Conservation (phyloP, 495 filamentous ascomycete species). For the Antarctomyces pellizariae region DNA sequence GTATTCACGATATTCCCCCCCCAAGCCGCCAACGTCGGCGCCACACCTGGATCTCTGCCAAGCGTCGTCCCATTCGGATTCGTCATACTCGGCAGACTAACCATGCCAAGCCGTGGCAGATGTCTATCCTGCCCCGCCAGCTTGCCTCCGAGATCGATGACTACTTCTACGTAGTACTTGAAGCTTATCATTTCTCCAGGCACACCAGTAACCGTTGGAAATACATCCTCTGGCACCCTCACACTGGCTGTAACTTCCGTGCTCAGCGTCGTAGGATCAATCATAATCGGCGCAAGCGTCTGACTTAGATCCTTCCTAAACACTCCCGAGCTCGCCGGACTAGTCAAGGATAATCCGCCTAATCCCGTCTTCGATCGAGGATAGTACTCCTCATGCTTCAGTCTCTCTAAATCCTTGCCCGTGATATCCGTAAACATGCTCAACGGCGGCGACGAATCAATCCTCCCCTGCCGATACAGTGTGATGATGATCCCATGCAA, state of each 20-base stretch:
- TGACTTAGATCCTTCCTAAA: slow-evolving; percentile 89
- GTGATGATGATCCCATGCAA: slow-evolving; percentile 84
- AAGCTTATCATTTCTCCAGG: slow-evolving; percentile 86
- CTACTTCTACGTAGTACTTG: slow-evolving; percentile 77
- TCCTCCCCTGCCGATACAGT: slow-evolving; percentile 72
- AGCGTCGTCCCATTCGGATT: slow-evolving; percentile 14
- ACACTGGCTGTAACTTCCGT: slow-evolving; percentile 59
- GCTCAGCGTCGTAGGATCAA: slow-evolving; percentile 58
- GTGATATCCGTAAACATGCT: slow-evolving; percentile 31
- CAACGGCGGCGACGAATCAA: slow-evolving; percentile 55
- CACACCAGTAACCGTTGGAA: slow-evolving; percentile 75
- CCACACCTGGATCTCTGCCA: slow-evolving; percentile 13
- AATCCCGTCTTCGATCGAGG: slow-evolving; percentile 48
- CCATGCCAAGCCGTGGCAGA: slow-evolving; percentile 31
- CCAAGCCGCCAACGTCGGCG: slow-evolving; percentile 28
- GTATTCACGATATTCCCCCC: slow-evolving; percentile 72
- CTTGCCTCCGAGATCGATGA: slow-evolving; percentile 78
- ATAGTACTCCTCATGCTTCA: slow-evolving; percentile 64
- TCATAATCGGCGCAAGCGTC: slow-evolving; percentile 60
- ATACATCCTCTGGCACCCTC: slow-evolving; percentile 69
- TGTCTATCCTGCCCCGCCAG: slow-evolving; percentile 42
- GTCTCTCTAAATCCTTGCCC: slow-evolving; percentile 31
- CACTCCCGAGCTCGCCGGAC: slow-evolving; percentile 56
- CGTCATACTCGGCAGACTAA: slow-evolving; percentile 21
- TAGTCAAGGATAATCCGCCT: slow-evolving; percentile 58